Evolutionary conservation across 306 rosid species (phyloP), one percentile per base, ranked within the genome.

Genomic region (Quercus engelmannii): DNA sequence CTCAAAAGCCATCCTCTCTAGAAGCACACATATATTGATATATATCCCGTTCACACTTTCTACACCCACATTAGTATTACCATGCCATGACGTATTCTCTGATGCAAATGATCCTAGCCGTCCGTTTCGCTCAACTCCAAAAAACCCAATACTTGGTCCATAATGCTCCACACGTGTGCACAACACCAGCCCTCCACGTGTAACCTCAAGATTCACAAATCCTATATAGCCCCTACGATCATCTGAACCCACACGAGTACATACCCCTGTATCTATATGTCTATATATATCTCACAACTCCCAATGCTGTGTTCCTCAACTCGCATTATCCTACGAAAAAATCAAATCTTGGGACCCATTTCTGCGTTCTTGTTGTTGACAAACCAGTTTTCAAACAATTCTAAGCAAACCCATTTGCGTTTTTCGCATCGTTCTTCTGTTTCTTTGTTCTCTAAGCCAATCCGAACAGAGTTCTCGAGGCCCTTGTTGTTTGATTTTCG

Each of bases 221-320:
- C 71, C 6, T 67, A 18, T 18, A 67, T 25, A 12, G 25, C 76
- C 5, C 69, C 31, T 14, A 3, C 2, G 21, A 46, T 41, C 11
- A 2, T 41, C 46, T 41, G 8, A 38, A 41, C 46, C 11, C 3
- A 41, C 46, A 8, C 46, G 46, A 41, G 46, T 41, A 41, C 11
- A 8, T 1, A 20, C 28, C 31, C 1, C 33, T 0, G 25, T 3
- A 20, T 5, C 18, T 51, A 5, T 2, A 3, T 3, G 13, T 14
- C 58, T 73, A 73, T 80, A 74, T 30, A 54, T 30, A 9, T 49
- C 0, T 49, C 15, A 49, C 3, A 31, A 70, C n/a, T 30, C 21
- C 59, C 75, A 25, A 89, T 94, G 93, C 84, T 87, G 5, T 38
- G 57, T 3, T 6, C 6, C 61, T 74, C 87, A 19, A 65, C 75